These are phyloP conservation scores for Jamesozyma lodderae DNA, from an alignment of 805 yeast genomes.

Conservation along the genomic window DNA sequence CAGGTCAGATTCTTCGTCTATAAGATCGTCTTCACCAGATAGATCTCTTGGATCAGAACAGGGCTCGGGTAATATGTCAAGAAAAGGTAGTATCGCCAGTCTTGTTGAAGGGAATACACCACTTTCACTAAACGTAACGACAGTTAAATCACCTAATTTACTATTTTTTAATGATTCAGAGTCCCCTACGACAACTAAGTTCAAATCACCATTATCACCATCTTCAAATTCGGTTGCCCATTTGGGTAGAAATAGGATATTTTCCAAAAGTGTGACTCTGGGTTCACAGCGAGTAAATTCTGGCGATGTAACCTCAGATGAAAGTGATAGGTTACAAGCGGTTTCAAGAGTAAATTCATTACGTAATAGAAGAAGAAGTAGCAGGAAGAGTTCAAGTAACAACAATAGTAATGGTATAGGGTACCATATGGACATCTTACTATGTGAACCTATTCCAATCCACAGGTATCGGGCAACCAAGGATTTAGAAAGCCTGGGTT, in stretches of 20 bases:
- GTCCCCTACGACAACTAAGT: slow-evolving; percentile 16
- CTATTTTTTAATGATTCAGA: slow-evolving; percentile 17
- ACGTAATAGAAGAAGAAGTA: slow-evolving; percentile 24
- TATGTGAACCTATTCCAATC: slow-evolving; percentile 84
- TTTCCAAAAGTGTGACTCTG: slow-evolving; percentile 23
- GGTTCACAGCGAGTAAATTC: slow-evolving; percentile 17
- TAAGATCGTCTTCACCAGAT: slow-evolving; percentile 25
- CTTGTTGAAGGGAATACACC: slow-evolving; percentile 3
- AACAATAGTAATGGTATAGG: slow-evolving; percentile 10
- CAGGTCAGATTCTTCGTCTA: slow-evolving; percentile 21
- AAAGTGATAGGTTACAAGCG: slow-evolving; percentile 20
- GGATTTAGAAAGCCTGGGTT: slow-evolving; percentile 59
- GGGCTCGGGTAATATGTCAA: slow-evolving; percentile 6
- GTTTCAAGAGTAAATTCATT: slow-evolving; percentile 23
- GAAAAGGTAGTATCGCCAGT: slow-evolving; percentile 18
- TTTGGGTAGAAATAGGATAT: background rate
- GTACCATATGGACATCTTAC: slow-evolving; percentile 49
- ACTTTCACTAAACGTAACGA: background rate
- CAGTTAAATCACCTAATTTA: slow-evolving; percentile 3
- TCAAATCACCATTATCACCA: slow-evolving; percentile 26
- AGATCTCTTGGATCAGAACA: slow-evolving; percentile 16
- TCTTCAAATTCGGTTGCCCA: slow-evolving; percentile 4
- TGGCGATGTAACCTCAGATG: slow-evolving; percentile 17
- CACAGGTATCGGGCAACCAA: slow-evolving; percentile 59
- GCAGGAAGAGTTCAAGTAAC: slow-evolving; percentile 19